A percentile compares a stretch with the other conserved stretches of the same genome.
Evolutionary conservation across 2,329 filamentous ascomycete genomes (phyloP).

Genomic region (Cladosporium sphaerospermum): DNA sequence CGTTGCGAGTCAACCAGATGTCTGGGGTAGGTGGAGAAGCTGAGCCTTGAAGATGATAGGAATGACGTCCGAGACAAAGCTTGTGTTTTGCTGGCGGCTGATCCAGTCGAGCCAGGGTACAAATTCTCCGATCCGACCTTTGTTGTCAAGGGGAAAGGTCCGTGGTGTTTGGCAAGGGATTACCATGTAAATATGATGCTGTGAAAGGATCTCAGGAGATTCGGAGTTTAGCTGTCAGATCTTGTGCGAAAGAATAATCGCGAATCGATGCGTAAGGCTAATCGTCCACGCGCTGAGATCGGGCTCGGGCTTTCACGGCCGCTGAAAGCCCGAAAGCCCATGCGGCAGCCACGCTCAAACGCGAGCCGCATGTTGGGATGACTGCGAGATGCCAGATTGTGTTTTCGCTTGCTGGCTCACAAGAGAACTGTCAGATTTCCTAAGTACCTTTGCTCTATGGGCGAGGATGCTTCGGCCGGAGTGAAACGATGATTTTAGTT

Average conservation of each 20-base stretch:
- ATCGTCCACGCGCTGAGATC: not conserved
- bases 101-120: not conserved
- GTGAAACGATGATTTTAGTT: too few species aligned
- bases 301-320: slow-evolving; percentile 1
- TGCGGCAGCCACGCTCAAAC: not conserved
- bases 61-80: slow-evolving; percentile 10
- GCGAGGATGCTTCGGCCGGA: too few species aligned
- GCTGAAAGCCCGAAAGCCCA: slow-evolving; percentile 2
- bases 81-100: slow-evolving; percentile 4
- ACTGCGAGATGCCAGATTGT: too few species aligned
- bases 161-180: too few species aligned
- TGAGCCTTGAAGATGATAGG: not conserved
- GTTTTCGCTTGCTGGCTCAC: too few species aligned
- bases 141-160: not conserved
- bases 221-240: too few species aligned
- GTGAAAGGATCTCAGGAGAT: too few species aligned
- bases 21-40: slow-evolving; percentile 4
- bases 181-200: too few species aligned
- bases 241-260: too few species aligned
- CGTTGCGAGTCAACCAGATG: not conserved
- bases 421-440: too few species aligned
- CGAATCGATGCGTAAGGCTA: too few species aligned
- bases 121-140: not conserved
- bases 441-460: too few species aligned
- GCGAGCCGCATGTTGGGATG: not conserved